phyloP scores from a whole-genome alignment of 208 protist species.

The Acanthamoeba divionensis region DNA sequence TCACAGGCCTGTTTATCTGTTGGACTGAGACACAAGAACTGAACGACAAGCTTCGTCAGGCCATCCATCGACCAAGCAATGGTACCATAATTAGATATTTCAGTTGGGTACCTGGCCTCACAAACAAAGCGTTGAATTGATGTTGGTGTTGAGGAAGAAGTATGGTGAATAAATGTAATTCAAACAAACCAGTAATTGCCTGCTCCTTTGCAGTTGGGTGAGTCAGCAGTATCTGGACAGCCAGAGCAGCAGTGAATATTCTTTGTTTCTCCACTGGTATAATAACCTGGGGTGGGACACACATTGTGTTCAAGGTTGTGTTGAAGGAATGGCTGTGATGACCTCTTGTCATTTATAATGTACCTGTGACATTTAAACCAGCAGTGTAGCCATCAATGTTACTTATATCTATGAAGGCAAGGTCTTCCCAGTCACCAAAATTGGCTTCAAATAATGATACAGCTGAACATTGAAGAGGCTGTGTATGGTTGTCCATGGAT shows the following conservation, averaged over 20 bases:
- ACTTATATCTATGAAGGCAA: conserved; percentile 1
- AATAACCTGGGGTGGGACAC: neutral
- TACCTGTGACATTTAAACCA: conserved; percentile 8
- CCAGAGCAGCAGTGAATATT: conserved; percentile 39
- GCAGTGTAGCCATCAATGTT: conserved; percentile 47
- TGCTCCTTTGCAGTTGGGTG: conserved; percentile 1
- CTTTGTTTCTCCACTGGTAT: neutral
- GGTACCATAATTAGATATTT: neutral
- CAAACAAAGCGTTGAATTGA: too few species aligned
- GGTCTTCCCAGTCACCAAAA: neutral
- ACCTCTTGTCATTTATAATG: too few species aligned
- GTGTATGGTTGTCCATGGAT: too few species aligned
- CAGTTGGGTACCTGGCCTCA: neutral
- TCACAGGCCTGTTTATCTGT: neutral
- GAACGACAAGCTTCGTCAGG: neutral
- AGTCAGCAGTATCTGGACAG: conserved; percentile 14
- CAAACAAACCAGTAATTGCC: conserved; percentile 28
- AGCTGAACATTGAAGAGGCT: neutral
- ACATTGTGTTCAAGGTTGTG: too few species aligned
- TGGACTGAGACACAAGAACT: neutral
- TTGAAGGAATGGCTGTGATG: too few species aligned
- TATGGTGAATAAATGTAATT: too few species aligned
- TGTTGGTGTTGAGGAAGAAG: too few species aligned
- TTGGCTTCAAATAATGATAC: conserved; percentile 1
- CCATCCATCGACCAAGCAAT: neutral